These are phyloP conservation scores for Candida methanosorbosa DNA, from an alignment of 805 yeast genomes.

Conservation along the genomic window DNA sequence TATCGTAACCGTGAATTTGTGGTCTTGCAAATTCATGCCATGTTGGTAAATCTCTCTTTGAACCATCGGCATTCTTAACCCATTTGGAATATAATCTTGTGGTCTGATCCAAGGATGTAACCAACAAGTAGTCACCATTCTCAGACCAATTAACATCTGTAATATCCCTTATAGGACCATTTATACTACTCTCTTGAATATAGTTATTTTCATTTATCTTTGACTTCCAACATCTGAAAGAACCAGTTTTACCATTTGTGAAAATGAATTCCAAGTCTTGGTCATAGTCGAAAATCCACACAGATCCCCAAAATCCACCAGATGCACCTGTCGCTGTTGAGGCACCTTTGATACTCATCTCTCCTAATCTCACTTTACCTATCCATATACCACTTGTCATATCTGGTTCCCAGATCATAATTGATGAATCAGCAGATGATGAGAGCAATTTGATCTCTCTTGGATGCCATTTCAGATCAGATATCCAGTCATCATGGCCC, in stretches of 20 bases:
- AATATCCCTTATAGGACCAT: conserved; percentile 69
- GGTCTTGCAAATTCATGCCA: conserved; percentile 97
- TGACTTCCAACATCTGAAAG: conserved; percentile 68
- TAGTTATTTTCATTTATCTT: conserved; percentile 6
- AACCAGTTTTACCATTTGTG: conserved; percentile 88
- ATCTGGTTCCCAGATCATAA: conserved; percentile 94
- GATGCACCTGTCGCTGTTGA: conserved; percentile 96
- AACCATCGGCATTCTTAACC: conserved; percentile 26
- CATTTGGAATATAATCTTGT: conserved; percentile 75
- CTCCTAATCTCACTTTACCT: conserved; percentile 75
- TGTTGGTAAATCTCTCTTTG: conserved; percentile 22
- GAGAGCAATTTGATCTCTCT: conserved; percentile 56
- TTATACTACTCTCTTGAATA: conserved; percentile 41
- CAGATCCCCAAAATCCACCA: conserved; percentile 52
- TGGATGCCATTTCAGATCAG: conserved; percentile 78
- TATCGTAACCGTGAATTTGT: conserved; percentile 96
- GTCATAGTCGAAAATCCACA: conserved; percentile 52
- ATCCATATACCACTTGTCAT: conserved; percentile 83
- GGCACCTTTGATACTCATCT: conserved; percentile 91
- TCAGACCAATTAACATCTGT: conserved; percentile 76
- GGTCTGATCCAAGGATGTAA: conserved; percentile 90
- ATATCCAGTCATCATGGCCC: conserved; percentile 99
- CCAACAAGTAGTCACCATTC: conserved; percentile 55
- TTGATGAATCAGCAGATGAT: conserved; percentile 86
- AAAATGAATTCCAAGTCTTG: conserved; percentile 41